phyloP scores from a whole-genome alignment of 1,284 basidiomycete species.

The Tetrapyrgos nigripes region DNA sequence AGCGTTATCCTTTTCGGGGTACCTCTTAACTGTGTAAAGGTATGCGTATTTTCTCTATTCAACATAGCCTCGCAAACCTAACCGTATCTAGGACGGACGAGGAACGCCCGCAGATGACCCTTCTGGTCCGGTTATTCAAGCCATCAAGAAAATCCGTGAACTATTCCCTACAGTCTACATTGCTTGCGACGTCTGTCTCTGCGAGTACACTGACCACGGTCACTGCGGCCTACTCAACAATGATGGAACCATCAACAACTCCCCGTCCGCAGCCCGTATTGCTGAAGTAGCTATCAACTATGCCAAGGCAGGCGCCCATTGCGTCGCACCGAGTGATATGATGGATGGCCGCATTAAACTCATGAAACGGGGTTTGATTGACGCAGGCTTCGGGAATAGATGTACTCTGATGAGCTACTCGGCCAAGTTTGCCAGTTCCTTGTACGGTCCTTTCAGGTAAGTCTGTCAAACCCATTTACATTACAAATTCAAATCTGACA shows the following conservation, averaged over 20 bases:
- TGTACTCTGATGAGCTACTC: conserved; percentile 97
- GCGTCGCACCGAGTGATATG: conserved; percentile 99
- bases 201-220: conserved; percentile 98
- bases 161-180: conserved; percentile 89
- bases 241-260: conserved; percentile 80
- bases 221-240: conserved; percentile 89
- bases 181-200: conserved; percentile 97
- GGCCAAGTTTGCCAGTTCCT: conserved; percentile 97
- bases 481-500: conserved; percentile 3
- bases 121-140: conserved; percentile 91
- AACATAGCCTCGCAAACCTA: background rate
- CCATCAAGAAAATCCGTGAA: conserved; percentile 78
- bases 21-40: conserved; percentile 86
- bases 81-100: conserved; percentile 66
- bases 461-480: conserved; percentile 24
- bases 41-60: conserved; percentile 39
- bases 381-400: conserved; percentile 83
- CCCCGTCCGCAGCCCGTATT: conserved; percentile 83
- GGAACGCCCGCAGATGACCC: conserved; percentile 93
- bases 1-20: conserved; percentile 98
- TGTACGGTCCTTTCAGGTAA: conserved; percentile 97
- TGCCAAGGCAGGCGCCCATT: conserved; percentile 94
- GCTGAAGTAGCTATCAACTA: conserved; percentile 94
- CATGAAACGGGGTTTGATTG: conserved; percentile 89
- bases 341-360: conserved; percentile 96